Base-by-base conservation (phyloP, 768 basidiomycete genomes). In the Clathrus columnatus region DNA sequence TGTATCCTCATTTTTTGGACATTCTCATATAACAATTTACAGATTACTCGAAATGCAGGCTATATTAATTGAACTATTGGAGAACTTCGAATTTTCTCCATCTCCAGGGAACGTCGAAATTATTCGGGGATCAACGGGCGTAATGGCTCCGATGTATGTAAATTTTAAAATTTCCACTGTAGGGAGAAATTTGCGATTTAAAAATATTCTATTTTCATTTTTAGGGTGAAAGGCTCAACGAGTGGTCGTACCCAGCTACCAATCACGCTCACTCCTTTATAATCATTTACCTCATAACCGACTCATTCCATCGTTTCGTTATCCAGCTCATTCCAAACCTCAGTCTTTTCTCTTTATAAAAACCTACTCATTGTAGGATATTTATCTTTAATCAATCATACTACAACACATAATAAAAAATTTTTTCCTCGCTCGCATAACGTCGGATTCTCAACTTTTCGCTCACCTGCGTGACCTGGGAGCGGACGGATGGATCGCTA, bases 1-100 rank as follows among this genome's bases (percentile, higher is more conserved):
- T 46, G 11, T 27, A 11, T 20, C 45, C 45, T n/a, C 18, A 18
- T 3, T 46, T 16, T 26, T 10, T 4, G 18, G 20, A 11, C 17
- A 16, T 44, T 42, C 23, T 54, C n/a, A 8, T 23, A n/a, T 32
- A 11, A 45, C 46, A 23, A 3, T 11, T 10, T 17, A 26, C 28
- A 68, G 59, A 48, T 60, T 70, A 16, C 62, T 69, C 21, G 71
- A 73, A 52, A 65, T 68, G 61, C 70, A 71, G 51, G 64, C 65
- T 3, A 62, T 72, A 41, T 59, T 68, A 14, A 62, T 66, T 17
- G 67, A 70, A 41, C 66, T 73, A 24, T 56, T 73, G 21, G 68
- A 69, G 57, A 66, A 67, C 47, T 73, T 73, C 54, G 63, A 68
- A 45, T 70, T 68, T 47, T 45, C 62, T 24, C 61, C 70, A 27